Evolutionary conservation across 2,329 filamentous ascomycete genomes (phyloP).

Genomic region (Sphaerulina musiva): DNA sequence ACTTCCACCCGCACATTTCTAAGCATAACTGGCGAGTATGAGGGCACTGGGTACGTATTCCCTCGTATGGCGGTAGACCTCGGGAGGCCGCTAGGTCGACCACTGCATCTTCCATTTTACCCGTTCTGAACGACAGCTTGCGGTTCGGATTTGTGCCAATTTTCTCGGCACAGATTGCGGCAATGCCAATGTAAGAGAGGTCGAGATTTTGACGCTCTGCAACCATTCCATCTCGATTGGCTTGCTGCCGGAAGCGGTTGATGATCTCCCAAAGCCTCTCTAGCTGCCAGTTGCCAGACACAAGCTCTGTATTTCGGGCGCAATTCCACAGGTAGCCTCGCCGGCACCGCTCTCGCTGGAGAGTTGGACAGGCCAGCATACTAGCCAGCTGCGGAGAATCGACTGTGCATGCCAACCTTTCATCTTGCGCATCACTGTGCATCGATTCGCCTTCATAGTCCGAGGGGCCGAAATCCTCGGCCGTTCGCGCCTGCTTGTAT

Average conservation of each 20-base stretch:
- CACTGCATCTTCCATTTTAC: conserved; percentile 43
- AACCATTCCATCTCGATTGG: conserved; percentile 63
- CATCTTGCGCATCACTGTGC: conserved; percentile 4
- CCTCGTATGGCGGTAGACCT: conserved; percentile 57
- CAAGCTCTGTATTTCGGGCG: conserved; percentile 58
- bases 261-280: conserved; percentile 74
- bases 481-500: conserved; percentile 16
- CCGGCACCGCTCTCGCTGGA: conserved; percentile 49
- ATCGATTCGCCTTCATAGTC: conserved; percentile 17
- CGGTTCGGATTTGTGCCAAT: conserved; percentile 44
- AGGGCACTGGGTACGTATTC: conserved; percentile 57
- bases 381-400: conserved; percentile 20
- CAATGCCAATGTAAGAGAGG: conserved; percentile 67
- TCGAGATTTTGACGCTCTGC: conserved; percentile 58
- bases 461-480: conserved; percentile 27
- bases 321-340: conserved; percentile 56
- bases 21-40: conserved; percentile 69
- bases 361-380: conserved; percentile 28
- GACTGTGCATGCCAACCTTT: conserved; percentile 11
- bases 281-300: conserved; percentile 67
- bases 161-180: conserved; percentile 60
- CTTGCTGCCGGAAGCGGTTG: conserved; percentile 57
- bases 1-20: conserved; percentile 66
- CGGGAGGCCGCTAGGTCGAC: conserved; percentile 58
- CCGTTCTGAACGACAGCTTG: conserved; percentile 20